phyloP scores from a whole-genome alignment of 163 green algal genomes.

The Prototheca cutis region DNA sequence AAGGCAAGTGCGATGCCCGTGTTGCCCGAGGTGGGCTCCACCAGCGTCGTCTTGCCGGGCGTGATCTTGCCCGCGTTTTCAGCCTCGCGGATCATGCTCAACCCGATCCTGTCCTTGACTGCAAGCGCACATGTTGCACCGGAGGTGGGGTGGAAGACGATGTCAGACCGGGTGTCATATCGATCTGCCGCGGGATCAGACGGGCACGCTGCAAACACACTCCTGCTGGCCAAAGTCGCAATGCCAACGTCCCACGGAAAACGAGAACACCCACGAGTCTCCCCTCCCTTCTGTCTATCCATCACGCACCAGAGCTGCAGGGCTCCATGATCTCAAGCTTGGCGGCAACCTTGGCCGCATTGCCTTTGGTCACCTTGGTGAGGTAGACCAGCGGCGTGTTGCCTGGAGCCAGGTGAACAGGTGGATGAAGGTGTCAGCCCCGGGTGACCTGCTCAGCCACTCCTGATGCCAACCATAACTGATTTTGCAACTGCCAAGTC shows the following conservation, averaged over 20 bases:
- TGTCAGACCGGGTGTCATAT: too few species aligned
- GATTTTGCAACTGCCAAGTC: too few species aligned
- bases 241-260: too few species aligned
- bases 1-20: slow-evolving; percentile 96
- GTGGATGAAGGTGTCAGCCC: too few species aligned
- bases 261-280: background rate
- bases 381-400: slow-evolving; percentile 97
- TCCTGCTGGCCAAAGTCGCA: too few species aligned
- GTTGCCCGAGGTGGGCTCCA: slow-evolving; percentile 93
- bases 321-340: slow-evolving; percentile 97
- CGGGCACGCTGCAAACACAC: background rate
- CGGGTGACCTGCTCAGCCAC: too few species aligned
- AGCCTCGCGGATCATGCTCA: slow-evolving; percentile 80
- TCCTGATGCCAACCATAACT: too few species aligned
- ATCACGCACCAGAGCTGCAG: slow-evolving; percentile 53
- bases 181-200: too few species aligned
- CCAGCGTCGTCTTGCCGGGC: slow-evolving; percentile 83
- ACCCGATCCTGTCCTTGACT: slow-evolving; percentile 61
- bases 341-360: slow-evolving; percentile 53
- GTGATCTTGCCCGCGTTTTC: slow-evolving; percentile 79
- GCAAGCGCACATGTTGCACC: too few species aligned
- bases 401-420: slow-evolving; percentile 10
- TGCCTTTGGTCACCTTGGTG: slow-evolving; percentile 60
- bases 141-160: background rate
- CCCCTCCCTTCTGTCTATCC: slow-evolving; percentile 59